These are phyloP conservation scores for Cunninghamia lanceolata DNA, from an alignment of 75 land plant species.

Conservation along the genomic window DNA sequence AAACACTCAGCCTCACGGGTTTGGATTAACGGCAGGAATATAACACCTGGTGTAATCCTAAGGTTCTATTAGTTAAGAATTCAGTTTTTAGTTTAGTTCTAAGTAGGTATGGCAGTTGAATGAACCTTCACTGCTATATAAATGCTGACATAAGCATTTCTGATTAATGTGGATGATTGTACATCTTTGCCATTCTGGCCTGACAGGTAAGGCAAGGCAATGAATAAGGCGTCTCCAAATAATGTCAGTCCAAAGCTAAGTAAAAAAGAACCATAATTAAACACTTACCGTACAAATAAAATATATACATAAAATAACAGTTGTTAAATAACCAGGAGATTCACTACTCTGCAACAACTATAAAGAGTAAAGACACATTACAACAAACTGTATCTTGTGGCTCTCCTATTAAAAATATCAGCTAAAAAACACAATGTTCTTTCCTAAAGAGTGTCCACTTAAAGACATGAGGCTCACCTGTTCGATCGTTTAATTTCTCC, in stretches of 20 bases:
- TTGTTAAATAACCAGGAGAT: background rate
- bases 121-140: no score
- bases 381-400: background rate
- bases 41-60: no score
- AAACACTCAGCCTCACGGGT: no score
- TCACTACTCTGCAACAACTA: background rate
- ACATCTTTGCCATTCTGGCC: no score
- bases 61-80: no score
- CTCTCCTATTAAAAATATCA: background rate
- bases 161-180: no score
- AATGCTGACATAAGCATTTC: no score
- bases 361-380: background rate
- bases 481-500: background rate
- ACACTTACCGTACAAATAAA: background rate
- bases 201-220: background rate
- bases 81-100: no score
- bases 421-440: background rate
- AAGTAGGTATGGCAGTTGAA: no score
- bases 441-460: background rate
- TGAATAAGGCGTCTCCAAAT: background rate
- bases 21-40: no score
- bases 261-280: background rate
- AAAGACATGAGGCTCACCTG: background rate
- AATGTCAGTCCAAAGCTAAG: background rate
- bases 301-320: background rate